Percentiles rank a stretch among this genome's conserved stretches.
Conservation (phyloP, 2,329 filamentous ascomycete species). For the Colletotrichum higginsianum region DNA sequence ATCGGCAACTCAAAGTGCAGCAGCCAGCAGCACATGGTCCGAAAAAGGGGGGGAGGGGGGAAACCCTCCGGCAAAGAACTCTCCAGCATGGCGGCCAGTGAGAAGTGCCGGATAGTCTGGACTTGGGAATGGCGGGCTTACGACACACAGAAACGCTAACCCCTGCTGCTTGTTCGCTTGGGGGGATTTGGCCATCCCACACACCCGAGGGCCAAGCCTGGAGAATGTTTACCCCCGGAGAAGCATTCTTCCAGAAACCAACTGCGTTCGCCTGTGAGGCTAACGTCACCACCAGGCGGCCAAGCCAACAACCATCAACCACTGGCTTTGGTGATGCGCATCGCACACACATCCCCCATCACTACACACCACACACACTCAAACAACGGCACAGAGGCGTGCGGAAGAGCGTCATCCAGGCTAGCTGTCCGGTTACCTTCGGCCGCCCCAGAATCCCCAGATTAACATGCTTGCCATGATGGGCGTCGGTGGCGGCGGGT, state of each 20-base stretch:
- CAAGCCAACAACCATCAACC: conserved; percentile 17
- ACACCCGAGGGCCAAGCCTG: conserved; percentile 12
- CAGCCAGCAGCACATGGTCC: not conserved
- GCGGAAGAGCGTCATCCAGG: conserved; percentile 29
- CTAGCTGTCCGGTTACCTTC: conserved; percentile 32
- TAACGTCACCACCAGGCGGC: conserved; percentile 23
- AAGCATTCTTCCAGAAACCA: conserved; percentile 31
- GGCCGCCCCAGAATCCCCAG: conserved; percentile 21
- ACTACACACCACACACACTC: conserved; percentile 1
- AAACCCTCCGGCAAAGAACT: conserved; percentile 37
- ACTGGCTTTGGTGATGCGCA: conserved; percentile 28
- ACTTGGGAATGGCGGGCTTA: conserved; percentile 26
- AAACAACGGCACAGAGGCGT: not conserved
- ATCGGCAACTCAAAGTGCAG: conserved; percentile 15
- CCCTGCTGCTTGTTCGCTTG: not conserved
- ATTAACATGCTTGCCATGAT: conserved; percentile 6
- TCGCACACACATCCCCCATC: conserved; percentile 11
- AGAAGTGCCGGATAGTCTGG: conserved; percentile 31
- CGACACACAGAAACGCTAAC: not conserved
- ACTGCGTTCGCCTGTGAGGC: not conserved
- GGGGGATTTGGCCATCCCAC: conserved; percentile 14
- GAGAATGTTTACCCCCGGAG: conserved; percentile 40
- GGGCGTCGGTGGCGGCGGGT: conserved; percentile 34
- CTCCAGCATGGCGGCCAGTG: conserved; percentile 30
- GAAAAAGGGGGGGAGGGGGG: not conserved